Evolutionary conservation across 2,329 filamentous ascomycete genomes (phyloP).

Genomic region (Fusarium albosuccineum): DNA sequence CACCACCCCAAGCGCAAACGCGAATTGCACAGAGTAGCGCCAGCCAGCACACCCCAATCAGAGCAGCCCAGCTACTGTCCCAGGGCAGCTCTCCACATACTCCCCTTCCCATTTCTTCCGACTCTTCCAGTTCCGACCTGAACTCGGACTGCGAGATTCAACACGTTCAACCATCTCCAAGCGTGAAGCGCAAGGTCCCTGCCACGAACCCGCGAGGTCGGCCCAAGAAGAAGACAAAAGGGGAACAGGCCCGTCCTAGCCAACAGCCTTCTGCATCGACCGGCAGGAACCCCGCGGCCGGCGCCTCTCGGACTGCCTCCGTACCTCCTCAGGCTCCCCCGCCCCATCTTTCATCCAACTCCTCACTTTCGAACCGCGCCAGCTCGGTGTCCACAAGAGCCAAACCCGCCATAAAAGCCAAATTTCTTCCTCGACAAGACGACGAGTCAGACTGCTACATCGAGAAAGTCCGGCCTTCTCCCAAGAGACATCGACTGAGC

Average conservation of each 20-base stretch:
- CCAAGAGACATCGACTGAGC: conserved; percentile 16
- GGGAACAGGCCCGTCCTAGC: background rate
- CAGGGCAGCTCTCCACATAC: conserved; percentile 31
- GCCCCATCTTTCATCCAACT: background rate
- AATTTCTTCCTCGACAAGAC: background rate
- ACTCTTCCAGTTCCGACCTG: conserved; percentile 16
- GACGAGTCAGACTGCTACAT: conserved; percentile 36
- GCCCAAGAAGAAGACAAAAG: conserved; percentile 21
- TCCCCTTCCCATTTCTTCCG: conserved; percentile 39
- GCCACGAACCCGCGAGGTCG: conserved; percentile 6
- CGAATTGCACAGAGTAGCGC: background rate
- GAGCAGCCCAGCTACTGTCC: background rate
- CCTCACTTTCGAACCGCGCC: background rate
- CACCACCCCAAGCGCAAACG: conserved; percentile 5
- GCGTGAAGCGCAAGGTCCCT: conserved; percentile 28
- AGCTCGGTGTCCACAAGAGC: background rate
- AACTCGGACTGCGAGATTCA: conserved; percentile 34
- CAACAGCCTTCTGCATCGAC: background rate
- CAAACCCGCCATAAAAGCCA: conserved; percentile 1
- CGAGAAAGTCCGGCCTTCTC: conserved; percentile 31
- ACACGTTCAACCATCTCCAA: conserved; percentile 17
- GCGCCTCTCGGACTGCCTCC: background rate
- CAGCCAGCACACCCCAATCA: conserved; percentile 9
- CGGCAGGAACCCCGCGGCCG: background rate
- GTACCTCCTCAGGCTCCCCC: background rate